phyloP scores from a whole-genome alignment of 1,284 basidiomycete species.

The Cryptococcus depauperatus region DNA sequence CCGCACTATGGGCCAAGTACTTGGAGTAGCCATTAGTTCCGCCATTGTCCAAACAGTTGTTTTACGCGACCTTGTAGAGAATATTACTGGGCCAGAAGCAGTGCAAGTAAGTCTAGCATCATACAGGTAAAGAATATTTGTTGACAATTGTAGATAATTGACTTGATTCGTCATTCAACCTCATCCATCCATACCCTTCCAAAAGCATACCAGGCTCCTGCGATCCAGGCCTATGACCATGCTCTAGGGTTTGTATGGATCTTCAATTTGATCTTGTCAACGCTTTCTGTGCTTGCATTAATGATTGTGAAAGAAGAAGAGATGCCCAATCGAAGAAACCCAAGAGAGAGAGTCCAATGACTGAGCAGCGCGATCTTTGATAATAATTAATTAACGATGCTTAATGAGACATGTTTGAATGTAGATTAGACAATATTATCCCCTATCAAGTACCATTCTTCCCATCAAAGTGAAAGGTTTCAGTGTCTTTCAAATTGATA shows the following conservation, averaged over 20 bases:
- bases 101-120: constrained; percentile 51
- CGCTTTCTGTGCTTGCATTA: constrained; percentile 21
- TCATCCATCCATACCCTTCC: constrained; percentile 66
- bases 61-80: constrained; percentile 56
- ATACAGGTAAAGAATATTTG: neutral
- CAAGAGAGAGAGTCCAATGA: too few species aligned
- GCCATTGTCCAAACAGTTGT: constrained; percentile 70
- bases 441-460: too few species aligned
- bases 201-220: constrained; percentile 54
- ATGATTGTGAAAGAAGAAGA: constrained; percentile 26
- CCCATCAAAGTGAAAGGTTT: too few species aligned
- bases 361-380: too few species aligned
- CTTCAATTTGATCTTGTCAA: constrained; percentile 53
- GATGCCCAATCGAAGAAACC: constrained; percentile 23
- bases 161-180: constrained; percentile 64
- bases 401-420: too few species aligned
- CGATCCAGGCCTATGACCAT: constrained; percentile 71
- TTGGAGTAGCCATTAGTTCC: constrained; percentile 74
- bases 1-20: constrained; percentile 82
- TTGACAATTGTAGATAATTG: constrained; percentile 39
- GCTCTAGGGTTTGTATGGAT: constrained; percentile 79
- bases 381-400: too few species aligned
- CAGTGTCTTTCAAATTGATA: too few species aligned
- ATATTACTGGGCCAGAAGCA: constrained; percentile 63
- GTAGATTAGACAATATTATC: too few species aligned